Base-by-base conservation (phyloP, 2,329 filamentous ascomycete genomes). In the Talaromyces sp. region DNA sequence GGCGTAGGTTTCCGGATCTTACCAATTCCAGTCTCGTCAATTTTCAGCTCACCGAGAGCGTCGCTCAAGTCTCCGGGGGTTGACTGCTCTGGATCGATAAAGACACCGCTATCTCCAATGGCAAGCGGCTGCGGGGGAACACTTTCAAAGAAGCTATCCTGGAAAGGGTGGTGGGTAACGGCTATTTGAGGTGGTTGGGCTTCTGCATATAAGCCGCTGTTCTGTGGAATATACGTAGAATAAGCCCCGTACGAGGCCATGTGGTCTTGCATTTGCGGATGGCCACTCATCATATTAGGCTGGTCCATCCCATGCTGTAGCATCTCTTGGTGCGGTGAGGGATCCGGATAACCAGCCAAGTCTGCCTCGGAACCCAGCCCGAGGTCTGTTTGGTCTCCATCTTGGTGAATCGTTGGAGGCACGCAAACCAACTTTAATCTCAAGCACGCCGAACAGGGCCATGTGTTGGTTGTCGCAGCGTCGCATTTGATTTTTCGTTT, bases 401-500 rank as follows among this genome's bases (percentile, higher is more conserved):
- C 89, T 68, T 89, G 89, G 63, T 86, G 86, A 61, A 92, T 88
- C 60, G 91, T 92, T 4, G 93, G 95, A 52, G 92, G 91, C 27
- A 97, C 88, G 74, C 95, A 98, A 69, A 95, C 90, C 62, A 97
- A 84, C 79, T 97, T 98, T 64, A 98, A 81, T 55, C 93, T 86
- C 64, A 92, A 89, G 74, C 93, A 99, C 38, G 95, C 91, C 46
- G 93, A 95, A 76, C 93, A 98, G 29, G 95, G 95, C 93, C 95
- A 98, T 41, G 91, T 92, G 75, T 98, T 97, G 46, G 93, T 97
- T 14, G 93, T 96, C 21, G 93, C 93, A 57, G 93, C 92, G 79
- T 98, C 95, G 78, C 93, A 99, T 76, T 96, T 96, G 73, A 99
- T 99, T 77, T 99, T 99, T 70, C 93, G 86, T 76, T 92, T 88